Conservation (phyloP, 1,284 basidiomycete species). For the Tetrapyrgos nigripes region DNA sequence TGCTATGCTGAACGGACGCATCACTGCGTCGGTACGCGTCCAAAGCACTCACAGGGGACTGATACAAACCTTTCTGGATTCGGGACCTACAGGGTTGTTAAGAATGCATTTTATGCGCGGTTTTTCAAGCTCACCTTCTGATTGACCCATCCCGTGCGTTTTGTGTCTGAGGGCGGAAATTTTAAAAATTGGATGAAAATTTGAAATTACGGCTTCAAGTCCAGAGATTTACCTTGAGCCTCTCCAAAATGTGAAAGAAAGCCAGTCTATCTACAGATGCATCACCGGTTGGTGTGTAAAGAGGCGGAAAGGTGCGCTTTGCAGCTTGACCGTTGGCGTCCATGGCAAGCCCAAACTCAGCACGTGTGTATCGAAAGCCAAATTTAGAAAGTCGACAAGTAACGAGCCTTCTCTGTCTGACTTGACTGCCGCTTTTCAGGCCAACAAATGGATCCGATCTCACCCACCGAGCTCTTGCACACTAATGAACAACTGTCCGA, state of each 20-base stretch:
- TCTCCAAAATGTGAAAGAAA: slow-evolving; percentile 89
- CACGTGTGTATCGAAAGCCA: too few species aligned
- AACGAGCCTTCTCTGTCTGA: too few species aligned
- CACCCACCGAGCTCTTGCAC: too few species aligned
- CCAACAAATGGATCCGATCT: too few species aligned
- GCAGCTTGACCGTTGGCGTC: too few species aligned
- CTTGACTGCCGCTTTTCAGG: too few species aligned
- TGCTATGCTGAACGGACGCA: slow-evolving; percentile 70
- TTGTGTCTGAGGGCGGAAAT: slow-evolving; percentile 69
- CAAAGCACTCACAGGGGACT: not conserved
- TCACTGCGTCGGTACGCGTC: slow-evolving; percentile 13
- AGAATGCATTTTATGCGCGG: not conserved
- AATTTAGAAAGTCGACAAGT: too few species aligned
- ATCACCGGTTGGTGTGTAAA: slow-evolving; percentile 64
- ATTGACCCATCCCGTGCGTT: slow-evolving; percentile 96
- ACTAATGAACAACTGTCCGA: too few species aligned
- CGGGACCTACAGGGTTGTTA: slow-evolving; percentile 58
- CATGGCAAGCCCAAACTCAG: too few species aligned
- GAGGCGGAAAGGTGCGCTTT: not conserved
- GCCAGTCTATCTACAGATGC: slow-evolving; percentile 74
- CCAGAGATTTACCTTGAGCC: slow-evolving; percentile 85
- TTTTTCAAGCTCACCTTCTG: slow-evolving; percentile 61
- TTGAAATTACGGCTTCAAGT: not conserved
- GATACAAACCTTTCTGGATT: slow-evolving; percentile 77
- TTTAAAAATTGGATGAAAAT: not conserved